These are phyloP conservation scores for Chamaecrista fasciculata DNA, from an alignment of 306 rosid genomes.

Conservation along the genomic window DNA sequence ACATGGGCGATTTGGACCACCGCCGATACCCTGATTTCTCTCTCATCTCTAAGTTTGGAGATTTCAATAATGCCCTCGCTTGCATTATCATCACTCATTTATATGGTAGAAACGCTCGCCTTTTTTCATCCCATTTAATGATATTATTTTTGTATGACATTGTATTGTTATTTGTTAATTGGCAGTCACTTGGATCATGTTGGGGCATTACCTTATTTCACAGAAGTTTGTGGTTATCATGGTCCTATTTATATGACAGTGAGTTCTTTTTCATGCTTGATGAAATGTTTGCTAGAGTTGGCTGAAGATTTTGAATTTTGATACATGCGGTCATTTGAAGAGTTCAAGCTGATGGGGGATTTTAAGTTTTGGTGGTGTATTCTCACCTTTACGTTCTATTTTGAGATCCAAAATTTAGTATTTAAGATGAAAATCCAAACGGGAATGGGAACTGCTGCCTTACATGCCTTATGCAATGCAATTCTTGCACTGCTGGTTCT, in stretches of 20 bases:
- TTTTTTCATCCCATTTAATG: background rate
- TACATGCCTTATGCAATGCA: background rate
- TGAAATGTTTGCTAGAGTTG: constrained; percentile 32
- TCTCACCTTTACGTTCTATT: background rate
- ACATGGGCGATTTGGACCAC: constrained; percentile 66
- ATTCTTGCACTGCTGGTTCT: too few relatives aligned
- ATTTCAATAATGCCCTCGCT: constrained; percentile 47
- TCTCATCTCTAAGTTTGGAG: constrained; percentile 43
- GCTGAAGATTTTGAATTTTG: background rate
- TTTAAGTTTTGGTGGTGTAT: background rate
- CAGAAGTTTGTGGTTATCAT: constrained; percentile 77
- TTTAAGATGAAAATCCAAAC: background rate
- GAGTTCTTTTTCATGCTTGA: constrained; percentile 36
- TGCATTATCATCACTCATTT: constrained; percentile 91
- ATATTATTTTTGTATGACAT: background rate
- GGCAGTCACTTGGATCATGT: constrained; percentile 84
- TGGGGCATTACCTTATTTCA: constrained; percentile 86
- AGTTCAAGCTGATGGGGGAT: background rate
- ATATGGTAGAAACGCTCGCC: constrained; percentile 30
- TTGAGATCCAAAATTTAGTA: background rate
- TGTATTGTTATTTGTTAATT: constrained; percentile 7
- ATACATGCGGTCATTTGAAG: background rate
- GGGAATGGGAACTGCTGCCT: background rate
- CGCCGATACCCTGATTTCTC: constrained; percentile 82
- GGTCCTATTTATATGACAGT: constrained; percentile 99